phyloP scores from a whole-genome alignment of 345 rosid species.

The Viola odorata region DNA sequence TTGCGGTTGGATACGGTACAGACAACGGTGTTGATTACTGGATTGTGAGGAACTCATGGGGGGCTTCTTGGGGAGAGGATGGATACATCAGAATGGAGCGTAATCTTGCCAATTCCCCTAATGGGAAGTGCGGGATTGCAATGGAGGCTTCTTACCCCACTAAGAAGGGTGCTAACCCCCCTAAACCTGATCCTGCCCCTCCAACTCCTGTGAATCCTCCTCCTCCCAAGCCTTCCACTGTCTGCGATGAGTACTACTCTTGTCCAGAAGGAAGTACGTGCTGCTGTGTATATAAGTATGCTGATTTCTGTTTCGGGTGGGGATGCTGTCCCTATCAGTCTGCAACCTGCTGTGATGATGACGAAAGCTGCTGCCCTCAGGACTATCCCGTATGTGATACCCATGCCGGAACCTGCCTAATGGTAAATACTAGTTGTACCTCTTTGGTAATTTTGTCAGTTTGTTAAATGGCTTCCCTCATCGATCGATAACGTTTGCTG shows the following conservation, averaged over 20 bases:
- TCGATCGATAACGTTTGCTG: neutral
- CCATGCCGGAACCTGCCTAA: constrained; percentile 18
- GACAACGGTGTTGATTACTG: neutral
- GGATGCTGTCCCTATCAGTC: constrained; percentile 33
- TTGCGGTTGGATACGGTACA: neutral
- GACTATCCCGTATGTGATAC: constrained; percentile 30
- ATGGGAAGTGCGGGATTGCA: neutral
- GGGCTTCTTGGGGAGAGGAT: neutral
- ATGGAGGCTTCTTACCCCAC: constrained; percentile 23
- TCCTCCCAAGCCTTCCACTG: constrained; percentile 13
- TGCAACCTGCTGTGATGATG: constrained; percentile 30
- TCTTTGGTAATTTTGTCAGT: neutral
- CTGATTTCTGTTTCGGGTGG: constrained; percentile 22
- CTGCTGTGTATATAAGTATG: constrained; percentile 22
- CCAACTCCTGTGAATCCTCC: constrained; percentile 28
- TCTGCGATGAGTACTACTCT: constrained; percentile 24
- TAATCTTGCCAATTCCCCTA: neutral
- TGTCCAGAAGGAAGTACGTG: constrained; percentile 25
- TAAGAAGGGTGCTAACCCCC: constrained; percentile 24
- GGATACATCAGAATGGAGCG: constrained; percentile 3
- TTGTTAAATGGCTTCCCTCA: neutral
- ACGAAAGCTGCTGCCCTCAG: constrained; percentile 25
- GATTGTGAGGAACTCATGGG: constrained; percentile 7
- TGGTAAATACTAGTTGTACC: constrained; percentile 3
- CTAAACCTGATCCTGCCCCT: constrained; percentile 25